Base-by-base conservation (phyloP, 345 rosid species). In the Theobroma cacao region DNA sequence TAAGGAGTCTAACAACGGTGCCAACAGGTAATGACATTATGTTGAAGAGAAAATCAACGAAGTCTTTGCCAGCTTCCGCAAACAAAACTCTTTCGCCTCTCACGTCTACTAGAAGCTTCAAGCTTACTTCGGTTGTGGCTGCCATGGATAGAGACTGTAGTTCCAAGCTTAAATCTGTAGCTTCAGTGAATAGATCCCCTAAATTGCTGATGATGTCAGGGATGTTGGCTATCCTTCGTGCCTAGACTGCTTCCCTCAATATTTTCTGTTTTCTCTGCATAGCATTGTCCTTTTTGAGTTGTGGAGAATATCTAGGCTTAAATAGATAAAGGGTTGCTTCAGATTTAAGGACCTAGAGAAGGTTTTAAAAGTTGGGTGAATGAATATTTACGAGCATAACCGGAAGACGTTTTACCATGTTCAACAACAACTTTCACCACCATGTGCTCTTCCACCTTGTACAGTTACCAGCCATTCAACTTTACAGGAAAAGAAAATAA, bases 21-120 rank as follows among this genome's bases (percentile, higher is more conserved):
- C 78, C 82, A 13, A 86, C 5, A 3, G 81, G 87, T 76, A 84
- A 58, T 33, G 78, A 72, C 30, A 68, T 59, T 2, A 79, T 6
- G 70, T 69, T 48, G 4, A 85, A 59, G 5, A 82, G 77, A 47
- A 79, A 78, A 76, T 81, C 78, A 9, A 75, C 76, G 0, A 76
- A 58, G 2, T 72, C 69, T 12, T 84, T 75, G 0, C 74, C 69
- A 0, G 78, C 69, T 75, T 81, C 84, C 0, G 75, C 80, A 13
- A 72, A 61, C 0, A 81, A 40, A 1, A 84, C 84, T 20, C 64
- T 75, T 1, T 36, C 12, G 3, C 26, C 43, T 13, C 33, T 66
- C 0, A 5, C 34, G 26, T 84, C 82, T 11, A 79, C 10, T 0
- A 76, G 14, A 20, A 76, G 76, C 74, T 53, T 81, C 78, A 84